A percentile compares a stretch with the other conserved stretches of the same genome.
These are phyloP conservation scores for Tuber melanosporum DNA, from an alignment of 495 filamentous ascomycete species.

Conservation along the genomic window DNA sequence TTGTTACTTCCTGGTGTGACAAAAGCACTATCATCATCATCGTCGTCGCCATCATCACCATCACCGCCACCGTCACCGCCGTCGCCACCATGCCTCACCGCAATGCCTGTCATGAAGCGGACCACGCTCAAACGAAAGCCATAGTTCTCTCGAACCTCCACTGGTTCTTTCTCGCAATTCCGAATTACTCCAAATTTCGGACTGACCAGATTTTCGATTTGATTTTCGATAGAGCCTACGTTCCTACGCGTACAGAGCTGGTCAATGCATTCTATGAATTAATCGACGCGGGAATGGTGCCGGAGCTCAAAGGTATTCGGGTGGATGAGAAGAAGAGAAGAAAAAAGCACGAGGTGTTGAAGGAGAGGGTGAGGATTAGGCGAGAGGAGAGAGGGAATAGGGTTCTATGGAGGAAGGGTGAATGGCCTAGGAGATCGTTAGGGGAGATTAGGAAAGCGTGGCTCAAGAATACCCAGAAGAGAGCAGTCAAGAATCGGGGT, in stretches of 20 bases:
- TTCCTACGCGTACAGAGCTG: not conserved
- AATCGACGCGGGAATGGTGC: conserved; percentile 17
- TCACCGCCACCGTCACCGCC: not conserved
- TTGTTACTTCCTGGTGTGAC: not conserved
- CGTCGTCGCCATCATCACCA: not conserved
- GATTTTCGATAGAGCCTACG: not conserved
- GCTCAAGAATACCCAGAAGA: not conserved
- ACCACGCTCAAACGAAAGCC: not conserved
- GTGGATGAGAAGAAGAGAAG: not conserved
- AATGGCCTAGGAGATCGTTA: not conserved
- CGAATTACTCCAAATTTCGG: conserved; percentile 1
- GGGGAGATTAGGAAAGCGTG: not conserved
- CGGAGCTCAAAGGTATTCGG: conserved; percentile 16
- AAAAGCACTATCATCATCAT: not conserved
- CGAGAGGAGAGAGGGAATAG: conserved; percentile 1
- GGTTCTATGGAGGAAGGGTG: not conserved
- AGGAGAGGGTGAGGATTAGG: not conserved
- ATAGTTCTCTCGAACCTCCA: not conserved
- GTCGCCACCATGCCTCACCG: not conserved
- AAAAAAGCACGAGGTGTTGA: not conserved
- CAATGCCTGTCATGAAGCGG: not conserved
- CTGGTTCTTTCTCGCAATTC: not conserved
- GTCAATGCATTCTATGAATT: conserved; percentile 17
- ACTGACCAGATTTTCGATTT: not conserved
- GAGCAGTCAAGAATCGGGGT: not conserved